Evolutionary conservation across 371 early-diverging fungal species (phyloP).

Genomic region (Haplosporangium sp.): DNA sequence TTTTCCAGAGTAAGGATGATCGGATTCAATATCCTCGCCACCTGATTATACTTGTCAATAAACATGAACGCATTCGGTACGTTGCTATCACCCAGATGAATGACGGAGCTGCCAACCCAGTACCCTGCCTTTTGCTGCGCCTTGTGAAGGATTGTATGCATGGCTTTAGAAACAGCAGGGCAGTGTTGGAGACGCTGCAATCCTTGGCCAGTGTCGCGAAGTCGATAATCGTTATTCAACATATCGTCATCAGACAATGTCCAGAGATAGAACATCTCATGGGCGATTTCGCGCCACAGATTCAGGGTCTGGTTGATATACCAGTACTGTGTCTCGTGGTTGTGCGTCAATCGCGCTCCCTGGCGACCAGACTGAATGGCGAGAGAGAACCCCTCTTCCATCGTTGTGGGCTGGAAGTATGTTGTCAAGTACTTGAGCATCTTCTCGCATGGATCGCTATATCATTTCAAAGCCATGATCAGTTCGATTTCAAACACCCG

Average conservation of each 20-base stretch:
- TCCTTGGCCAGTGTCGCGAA: constrained; percentile 97
- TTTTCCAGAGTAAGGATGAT: constrained; percentile 81
- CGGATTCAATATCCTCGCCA: constrained; percentile 92
- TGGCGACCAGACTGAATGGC: constrained; percentile 85
- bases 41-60: constrained; percentile 98
- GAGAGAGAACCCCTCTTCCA: constrained; percentile 73
- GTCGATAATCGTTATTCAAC: constrained; percentile 83
- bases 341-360: constrained; percentile 93
- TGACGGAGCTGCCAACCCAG: constrained; percentile 96
- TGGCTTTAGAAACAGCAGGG: constrained; percentile 83
- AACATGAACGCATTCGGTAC: constrained; percentile 95
- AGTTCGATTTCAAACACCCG: neutral
- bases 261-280: constrained; percentile 98
- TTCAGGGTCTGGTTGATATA: constrained; percentile 95
- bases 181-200: constrained; percentile 88
- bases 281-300: constrained; percentile 93
- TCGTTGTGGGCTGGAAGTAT: constrained; percentile 70
- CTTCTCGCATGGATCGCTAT: constrained; percentile 93
- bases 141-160: constrained; percentile 90
- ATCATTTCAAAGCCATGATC: neutral
- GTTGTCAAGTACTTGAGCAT: constrained; percentile 84
- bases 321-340: constrained; percentile 91
- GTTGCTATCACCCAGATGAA: constrained; percentile 95
- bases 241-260: constrained; percentile 90
- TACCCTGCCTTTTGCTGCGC: constrained; percentile 87